Evolutionary conservation across 2,329 filamentous ascomycete genomes (phyloP).

Genomic region (Claviceps sorghi): DNA sequence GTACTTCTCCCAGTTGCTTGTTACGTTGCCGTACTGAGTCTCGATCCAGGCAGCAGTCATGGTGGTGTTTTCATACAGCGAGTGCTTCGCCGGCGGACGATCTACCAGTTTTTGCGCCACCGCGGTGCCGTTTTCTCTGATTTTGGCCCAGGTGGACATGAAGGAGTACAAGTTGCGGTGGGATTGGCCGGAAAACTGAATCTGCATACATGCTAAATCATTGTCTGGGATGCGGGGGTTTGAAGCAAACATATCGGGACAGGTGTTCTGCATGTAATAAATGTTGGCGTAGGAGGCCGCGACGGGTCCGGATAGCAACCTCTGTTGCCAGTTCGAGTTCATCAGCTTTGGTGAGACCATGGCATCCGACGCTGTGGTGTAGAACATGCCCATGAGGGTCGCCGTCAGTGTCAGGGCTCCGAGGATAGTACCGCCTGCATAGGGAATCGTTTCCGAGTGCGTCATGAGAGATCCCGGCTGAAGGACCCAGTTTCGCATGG

Average conservation of each 20-base stretch:
- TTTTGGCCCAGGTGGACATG: conserved; percentile 37
- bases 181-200: conserved; percentile 54
- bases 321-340: conserved; percentile 36
- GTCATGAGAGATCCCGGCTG: conserved; percentile 60
- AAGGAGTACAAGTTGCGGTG: conserved; percentile 58
- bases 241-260: conserved; percentile 43
- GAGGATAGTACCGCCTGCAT: conserved; percentile 48
- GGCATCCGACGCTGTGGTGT: conserved; percentile 62
- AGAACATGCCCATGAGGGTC: conserved; percentile 53
- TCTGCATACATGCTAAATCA: conserved; percentile 45
- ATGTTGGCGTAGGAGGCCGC: conserved; percentile 49
- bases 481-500: conserved; percentile 61
- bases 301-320: conserved; percentile 40
- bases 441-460: conserved; percentile 49
- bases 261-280: conserved; percentile 37
- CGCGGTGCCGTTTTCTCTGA: conserved; percentile 28
- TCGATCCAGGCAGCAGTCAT: conserved; percentile 57
- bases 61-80: conserved; percentile 59
- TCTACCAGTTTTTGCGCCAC: conserved; percentile 24
- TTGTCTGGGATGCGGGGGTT: conserved; percentile 27
- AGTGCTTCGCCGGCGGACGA: conserved; percentile 46
- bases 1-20: conserved; percentile 30
- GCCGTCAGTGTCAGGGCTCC: conserved; percentile 49
- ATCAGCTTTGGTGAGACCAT: conserved; percentile 60
- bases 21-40: conserved; percentile 35